phyloP scores from a whole-genome alignment of 371 early-diverging fungal genomes.

The Coemansia sp. region DNA sequence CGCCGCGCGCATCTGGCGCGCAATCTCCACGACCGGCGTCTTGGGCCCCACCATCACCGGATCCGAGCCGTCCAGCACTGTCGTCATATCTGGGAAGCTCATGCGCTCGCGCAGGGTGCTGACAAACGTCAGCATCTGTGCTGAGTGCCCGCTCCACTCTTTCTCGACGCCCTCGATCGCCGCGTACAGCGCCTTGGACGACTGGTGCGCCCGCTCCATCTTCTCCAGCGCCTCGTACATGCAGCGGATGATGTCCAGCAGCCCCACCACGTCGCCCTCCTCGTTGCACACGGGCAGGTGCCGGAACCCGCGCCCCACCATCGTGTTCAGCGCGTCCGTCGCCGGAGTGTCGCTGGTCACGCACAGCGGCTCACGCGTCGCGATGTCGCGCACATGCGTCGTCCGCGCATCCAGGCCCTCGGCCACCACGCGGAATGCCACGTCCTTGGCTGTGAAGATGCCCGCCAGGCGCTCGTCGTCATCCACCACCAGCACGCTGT shows the following conservation, averaged over 20 bases:
- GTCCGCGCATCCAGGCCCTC: conserved; percentile 76
- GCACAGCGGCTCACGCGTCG: conserved; percentile 89
- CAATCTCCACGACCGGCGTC: conserved; percentile 87
- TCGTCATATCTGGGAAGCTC: conserved; percentile 84
- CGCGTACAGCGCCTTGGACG: conserved; percentile 59
- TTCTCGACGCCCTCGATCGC: conserved; percentile 91
- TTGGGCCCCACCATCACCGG: conserved; percentile 77
- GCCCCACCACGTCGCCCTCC: conserved; percentile 88
- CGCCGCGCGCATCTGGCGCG: conserved; percentile 79
- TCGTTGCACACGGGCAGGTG: conserved; percentile 95
- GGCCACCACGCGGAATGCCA: conserved; percentile 83
- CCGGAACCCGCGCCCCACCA: conserved; percentile 92
- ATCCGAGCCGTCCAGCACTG: conserved; percentile 70
- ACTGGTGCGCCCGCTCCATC: conserved; percentile 91
- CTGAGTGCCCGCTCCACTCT: conserved; percentile 69
- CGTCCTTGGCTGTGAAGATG: conserved; percentile 87
- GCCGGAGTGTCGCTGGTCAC: conserved; percentile 78
- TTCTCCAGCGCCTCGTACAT: conserved; percentile 93
- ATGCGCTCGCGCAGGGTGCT: conserved; percentile 73
- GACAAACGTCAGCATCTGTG: conserved; percentile 67
- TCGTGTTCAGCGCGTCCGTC: conserved; percentile 91
- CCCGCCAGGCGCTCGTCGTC: conserved; percentile 89
- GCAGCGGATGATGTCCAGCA: conserved; percentile 95
- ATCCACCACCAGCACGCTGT: conserved; percentile 91
- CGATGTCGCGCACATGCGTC: conserved; percentile 82